Evolutionary conservation across 805 yeast species (phyloP), one percentile per base, ranked within the genome.

Genomic region (Maudiozyma saulgeensis): DNA sequence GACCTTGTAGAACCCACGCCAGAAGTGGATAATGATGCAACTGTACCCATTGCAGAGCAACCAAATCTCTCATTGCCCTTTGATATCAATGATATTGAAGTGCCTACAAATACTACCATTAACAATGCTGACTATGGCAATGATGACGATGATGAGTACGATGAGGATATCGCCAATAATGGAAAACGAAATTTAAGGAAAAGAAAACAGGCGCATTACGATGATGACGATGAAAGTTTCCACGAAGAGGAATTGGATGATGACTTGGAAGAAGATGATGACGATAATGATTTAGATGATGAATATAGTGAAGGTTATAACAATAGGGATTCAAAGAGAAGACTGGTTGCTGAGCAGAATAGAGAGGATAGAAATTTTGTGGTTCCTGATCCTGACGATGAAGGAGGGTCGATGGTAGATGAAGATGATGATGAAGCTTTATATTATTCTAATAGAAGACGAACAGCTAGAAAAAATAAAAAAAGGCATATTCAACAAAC

Each of bases 151-250:
- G 57, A 46, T n/a, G 62, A 55, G 21, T 51, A 57, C 11, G 54
- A 44, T 7, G 42, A 39, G 3, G 42, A 39, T 15, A 5, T 6
- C 5, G 25, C 48, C 46, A 16, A 18, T 28, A 18, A 16, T 31
- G 23, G 37, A 11, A 18, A 18, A 16, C 35, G 37, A n/a, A 31
- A n/a, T 42, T 28, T 18, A 18, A 42, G 50, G 31, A 46, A 43
- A 39, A 38, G 45, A 21, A 38, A 43, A 34, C 52, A 38, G 13
- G 45, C 43, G 5, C 44, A 51, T 31, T 51, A 50, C 31, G 52
- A 55, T 15, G 68, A 58, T 23, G 69, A 64, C 11, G 67, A 56
- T 46, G 69, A 61, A 46, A 64, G 66, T 49, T 67, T 66, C 41
- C 67, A 64, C 46, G 70, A 66, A 41, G 66, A 61, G 6, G 63